Percentiles rank a stretch among this genome's conserved stretches.
These are phyloP conservation scores for Neospermospora avenae DNA, from an alignment of 2,329 filamentous ascomycete species.

Conservation along the genomic window DNA sequence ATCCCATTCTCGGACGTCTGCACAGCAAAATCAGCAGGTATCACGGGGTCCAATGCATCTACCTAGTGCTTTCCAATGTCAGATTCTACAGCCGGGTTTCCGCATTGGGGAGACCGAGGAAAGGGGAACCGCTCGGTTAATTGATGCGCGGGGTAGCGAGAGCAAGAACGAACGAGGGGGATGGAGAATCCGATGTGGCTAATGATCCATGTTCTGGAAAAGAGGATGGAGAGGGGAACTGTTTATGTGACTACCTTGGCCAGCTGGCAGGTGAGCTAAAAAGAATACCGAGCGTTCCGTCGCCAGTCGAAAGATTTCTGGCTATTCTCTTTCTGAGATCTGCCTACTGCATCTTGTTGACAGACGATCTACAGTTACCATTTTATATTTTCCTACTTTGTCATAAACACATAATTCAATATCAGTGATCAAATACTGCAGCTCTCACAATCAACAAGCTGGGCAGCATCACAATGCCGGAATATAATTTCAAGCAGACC, in stretches of 20 bases:
- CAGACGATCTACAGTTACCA: not conserved
- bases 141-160: not conserved
- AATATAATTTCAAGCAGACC: slow-evolving; percentile 7
- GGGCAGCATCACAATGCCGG: slow-evolving; percentile 1
- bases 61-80: not conserved
- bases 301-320: not conserved
- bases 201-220: not conserved
- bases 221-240: not conserved
- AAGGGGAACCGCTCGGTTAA: not conserved
- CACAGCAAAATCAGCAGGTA: not conserved
- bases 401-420: not conserved
- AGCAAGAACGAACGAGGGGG: not conserved
- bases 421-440: not conserved
- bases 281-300: not conserved
- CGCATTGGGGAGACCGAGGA: not conserved
- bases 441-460: not conserved
- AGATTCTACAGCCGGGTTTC: not conserved
- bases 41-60: not conserved
- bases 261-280: not conserved
- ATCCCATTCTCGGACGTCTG: not conserved
- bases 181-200: not conserved
- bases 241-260: not conserved
- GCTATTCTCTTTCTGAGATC: not conserved
- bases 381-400: not conserved
- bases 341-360: not conserved